Conservation (phyloP, 2,329 filamentous ascomycete genomes). For the Xylaria sp. region DNA sequence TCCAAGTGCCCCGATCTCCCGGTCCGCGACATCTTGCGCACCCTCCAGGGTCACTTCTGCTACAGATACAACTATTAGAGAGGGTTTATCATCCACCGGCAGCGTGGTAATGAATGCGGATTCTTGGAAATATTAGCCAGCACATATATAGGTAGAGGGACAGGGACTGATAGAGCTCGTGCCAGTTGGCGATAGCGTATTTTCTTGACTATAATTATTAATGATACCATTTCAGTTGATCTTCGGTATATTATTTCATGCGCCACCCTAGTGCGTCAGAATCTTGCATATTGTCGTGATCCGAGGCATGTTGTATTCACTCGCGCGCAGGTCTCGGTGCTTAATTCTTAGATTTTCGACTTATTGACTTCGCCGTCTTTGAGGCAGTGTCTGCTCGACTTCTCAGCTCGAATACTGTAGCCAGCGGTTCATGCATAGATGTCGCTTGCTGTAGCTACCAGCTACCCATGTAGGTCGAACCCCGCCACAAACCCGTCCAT, state of each 20-base stretch:
- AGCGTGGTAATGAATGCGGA: conserved; percentile 24
- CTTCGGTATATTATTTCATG: neutral
- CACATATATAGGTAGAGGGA: conserved; percentile 14
- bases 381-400: neutral
- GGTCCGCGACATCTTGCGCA: conserved; percentile 46
- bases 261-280: neutral
- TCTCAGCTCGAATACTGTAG: neutral
- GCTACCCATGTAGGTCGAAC: neutral
- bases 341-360: no score
- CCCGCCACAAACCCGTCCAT: no score
- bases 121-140: conserved; percentile 20
- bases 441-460: neutral
- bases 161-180: conserved; percentile 23
- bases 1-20: conserved; percentile 46
- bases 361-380: neutral
- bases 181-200: conserved; percentile 18
- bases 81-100: conserved; percentile 18
- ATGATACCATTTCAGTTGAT: conserved; percentile 37
- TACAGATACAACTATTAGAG: conserved; percentile 49
- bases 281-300: neutral
- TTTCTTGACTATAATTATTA: conserved; percentile 37
- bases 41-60: conserved; percentile 45
- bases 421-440: no score
- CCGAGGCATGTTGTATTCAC: neutral
- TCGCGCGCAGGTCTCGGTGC: neutral